These are phyloP conservation scores for Eutrema heterophyllum DNA, from an alignment of 345 rosid genomes.

Conservation along the genomic window DNA sequence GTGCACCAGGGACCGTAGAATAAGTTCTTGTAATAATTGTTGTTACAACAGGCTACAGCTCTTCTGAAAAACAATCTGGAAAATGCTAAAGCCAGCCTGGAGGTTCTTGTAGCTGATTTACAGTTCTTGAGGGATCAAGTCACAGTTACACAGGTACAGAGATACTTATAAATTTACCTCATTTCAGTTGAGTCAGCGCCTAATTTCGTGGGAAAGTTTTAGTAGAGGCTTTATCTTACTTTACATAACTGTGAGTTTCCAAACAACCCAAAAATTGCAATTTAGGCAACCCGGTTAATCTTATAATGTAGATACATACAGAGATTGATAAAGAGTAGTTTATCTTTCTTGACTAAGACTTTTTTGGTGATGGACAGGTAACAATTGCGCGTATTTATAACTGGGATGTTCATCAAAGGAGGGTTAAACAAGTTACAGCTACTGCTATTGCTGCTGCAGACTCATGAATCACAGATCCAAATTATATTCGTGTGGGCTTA, in stretches of 20 bases:
- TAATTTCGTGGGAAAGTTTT: not conserved
- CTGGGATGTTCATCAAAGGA: conserved; percentile 92
- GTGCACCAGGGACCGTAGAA: conserved; percentile 21
- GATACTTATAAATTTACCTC: not conserved
- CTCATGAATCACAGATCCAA: conserved; percentile 26
- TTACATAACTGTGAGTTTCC: not conserved
- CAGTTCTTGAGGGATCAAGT: conserved; percentile 95
- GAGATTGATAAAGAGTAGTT: not conserved
- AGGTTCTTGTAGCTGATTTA: conserved; percentile 80
- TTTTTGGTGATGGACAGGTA: conserved; percentile 44
- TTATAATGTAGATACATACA: not conserved
- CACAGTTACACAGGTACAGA: conserved; percentile 82
- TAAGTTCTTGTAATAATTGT: conserved; percentile 15
- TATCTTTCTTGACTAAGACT: not conserved
- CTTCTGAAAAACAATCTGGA: conserved; percentile 83
- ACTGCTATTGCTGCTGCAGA: conserved; percentile 39
- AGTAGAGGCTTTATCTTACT: not conserved
- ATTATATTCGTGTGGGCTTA: not conserved
- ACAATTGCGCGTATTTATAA: conserved; percentile 81
- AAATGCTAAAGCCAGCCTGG: conserved; percentile 92
- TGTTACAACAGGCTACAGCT: conserved; percentile 52
- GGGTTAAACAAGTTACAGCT: conserved; percentile 48
- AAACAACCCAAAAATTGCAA: not conserved
- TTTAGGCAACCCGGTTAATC: not conserved
- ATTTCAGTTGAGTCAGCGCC: not conserved